Conservation (phyloP, 208 protist species). For the Trypanosoma congolense region DNA sequence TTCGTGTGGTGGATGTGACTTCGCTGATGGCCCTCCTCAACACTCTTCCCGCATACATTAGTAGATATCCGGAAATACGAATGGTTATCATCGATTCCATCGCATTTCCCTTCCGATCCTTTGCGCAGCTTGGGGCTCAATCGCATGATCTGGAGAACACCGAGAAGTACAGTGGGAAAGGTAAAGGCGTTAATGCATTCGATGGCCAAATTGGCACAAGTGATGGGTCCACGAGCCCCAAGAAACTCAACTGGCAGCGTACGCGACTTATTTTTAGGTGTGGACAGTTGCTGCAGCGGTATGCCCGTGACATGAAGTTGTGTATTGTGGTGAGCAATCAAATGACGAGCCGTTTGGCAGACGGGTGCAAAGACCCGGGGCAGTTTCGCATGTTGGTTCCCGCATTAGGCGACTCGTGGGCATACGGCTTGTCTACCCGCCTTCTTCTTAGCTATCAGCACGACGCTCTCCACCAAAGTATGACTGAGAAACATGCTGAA, state of each 20-base stretch:
- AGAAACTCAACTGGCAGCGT: conserved; percentile 30
- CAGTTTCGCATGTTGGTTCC: conserved; percentile 37
- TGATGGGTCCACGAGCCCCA: neutral
- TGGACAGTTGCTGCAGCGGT: conserved; percentile 40
- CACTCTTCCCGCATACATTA: conserved; percentile 26
- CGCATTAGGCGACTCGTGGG: conserved; percentile 73
- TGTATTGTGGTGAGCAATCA: conserved; percentile 86
- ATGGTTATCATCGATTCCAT: conserved; percentile 88
- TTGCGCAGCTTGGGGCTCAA: conserved; percentile 3
- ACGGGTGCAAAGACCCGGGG: neutral
- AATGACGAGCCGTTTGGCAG: conserved; percentile 51
- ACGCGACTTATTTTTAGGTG: conserved; percentile 56
- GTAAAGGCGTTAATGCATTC: neutral
- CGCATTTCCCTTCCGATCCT: conserved; percentile 72
- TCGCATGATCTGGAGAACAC: neutral
- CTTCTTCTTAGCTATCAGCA: conserved; percentile 69
- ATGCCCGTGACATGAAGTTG: conserved; percentile 35
- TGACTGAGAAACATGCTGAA: neutral
- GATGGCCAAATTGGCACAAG: neutral
- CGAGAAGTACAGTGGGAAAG: neutral
- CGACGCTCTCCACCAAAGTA: conserved; percentile 21
- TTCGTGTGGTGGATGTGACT: conserved; percentile 52
- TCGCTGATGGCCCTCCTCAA: conserved; percentile 62
- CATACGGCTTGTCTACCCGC: conserved; percentile 38
- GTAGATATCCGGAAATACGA: conserved; percentile 16